Evolutionary conservation across 1,139 yeast genomes (phyloP), one percentile per base, ranked within the genome.

Genomic region (Protomyces arabidopsidicola): DNA sequence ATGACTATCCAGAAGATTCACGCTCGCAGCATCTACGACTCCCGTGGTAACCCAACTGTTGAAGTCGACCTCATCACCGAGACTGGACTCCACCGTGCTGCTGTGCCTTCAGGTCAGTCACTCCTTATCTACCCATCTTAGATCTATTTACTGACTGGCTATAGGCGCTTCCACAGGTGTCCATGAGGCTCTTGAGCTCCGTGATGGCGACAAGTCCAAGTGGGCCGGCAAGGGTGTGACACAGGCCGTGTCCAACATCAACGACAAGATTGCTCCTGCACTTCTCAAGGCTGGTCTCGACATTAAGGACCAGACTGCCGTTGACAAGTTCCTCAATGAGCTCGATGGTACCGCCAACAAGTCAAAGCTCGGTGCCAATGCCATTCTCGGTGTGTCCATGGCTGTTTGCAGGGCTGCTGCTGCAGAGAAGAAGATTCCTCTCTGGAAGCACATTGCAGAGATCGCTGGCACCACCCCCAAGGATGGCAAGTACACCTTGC

Each of bases 401-500:
- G 95, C 96, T 74, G 90, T 81, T 74, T 91, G 96, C 75, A 88
- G 88, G 79, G 97, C 97, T 69, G 97, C 90, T 76, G 97, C 97
- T 69, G 96, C 95, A 72, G 89, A 84, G 80, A 87, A 87, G 83
- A 68, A 31, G 45, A 87, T 88, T 68, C 96, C 96, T 77, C 84
- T 90, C 75, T 90, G 89, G 85, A 79, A 82, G 75, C 95, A 90
- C 82, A 80, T 90, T 76, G 84, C 93, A 72, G 87, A 85, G 72
- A 75, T 90, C 70, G 76, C 96, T 68, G 80, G 77, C 69, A 75
- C 88, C 70, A 50, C 6, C 12, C 53, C 53, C 6, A n/a, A 39
- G n/a, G 81, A 85, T 75, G 75, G 81, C 75, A 90, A 91, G 77
- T 71, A 66, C 63, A 70, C 69, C 45, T 69, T 70, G 55, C 72